phyloP scores from a whole-genome alignment of 208 protist species.

The Trypanosoma conorhini region DNA sequence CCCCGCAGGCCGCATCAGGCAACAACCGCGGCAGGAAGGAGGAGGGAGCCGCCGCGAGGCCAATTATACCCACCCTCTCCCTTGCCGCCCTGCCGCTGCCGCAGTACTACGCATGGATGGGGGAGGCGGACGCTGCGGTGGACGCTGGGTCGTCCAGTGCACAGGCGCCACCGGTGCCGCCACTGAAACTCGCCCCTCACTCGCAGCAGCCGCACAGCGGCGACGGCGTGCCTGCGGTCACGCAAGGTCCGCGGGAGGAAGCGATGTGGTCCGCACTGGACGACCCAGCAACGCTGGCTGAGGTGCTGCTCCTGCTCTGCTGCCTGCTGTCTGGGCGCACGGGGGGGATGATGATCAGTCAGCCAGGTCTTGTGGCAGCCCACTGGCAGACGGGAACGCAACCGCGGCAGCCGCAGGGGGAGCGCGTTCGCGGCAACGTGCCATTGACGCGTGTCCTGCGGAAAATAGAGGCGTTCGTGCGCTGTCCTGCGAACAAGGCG shows the following conservation, averaged over 20 bases:
- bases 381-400: background rate
- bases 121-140: constrained; percentile 38
- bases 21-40: background rate
- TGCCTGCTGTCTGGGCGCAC: constrained; percentile 52
- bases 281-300: constrained; percentile 40
- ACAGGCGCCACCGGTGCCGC: constrained; percentile 8
- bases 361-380: constrained; percentile 5
- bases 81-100: constrained; percentile 47
- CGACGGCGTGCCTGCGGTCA: background rate
- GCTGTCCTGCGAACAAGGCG: background rate
- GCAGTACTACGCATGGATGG: constrained; percentile 62
- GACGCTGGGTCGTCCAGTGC: too few relatives aligned
- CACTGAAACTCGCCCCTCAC: constrained; percentile 1
- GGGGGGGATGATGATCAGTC: constrained; percentile 42
- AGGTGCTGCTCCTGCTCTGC: constrained; percentile 61
- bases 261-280: background rate
- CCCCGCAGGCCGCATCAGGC: background rate
- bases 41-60: background rate
- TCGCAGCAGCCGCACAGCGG: background rate
- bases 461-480: background rate
- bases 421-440: background rate
- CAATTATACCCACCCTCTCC: constrained; percentile 50
- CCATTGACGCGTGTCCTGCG: constrained; percentile 9
- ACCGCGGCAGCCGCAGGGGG: background rate
- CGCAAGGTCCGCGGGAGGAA: background rate